Conservation (phyloP, 2,329 filamentous ascomycete species). For the Mycosphaerella sp. region DNA sequence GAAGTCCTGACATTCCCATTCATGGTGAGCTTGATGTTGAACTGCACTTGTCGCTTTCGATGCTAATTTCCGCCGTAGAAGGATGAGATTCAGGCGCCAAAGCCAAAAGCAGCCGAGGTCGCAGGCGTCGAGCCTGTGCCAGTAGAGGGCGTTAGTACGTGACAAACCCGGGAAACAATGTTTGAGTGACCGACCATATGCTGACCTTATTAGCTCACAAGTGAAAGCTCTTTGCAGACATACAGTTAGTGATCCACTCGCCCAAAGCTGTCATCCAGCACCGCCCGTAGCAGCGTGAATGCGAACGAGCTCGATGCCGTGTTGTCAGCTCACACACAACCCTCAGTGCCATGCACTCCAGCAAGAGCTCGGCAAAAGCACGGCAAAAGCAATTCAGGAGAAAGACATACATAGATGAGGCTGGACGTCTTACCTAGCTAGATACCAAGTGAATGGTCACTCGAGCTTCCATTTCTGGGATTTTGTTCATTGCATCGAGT, state of each 20-base stretch:
- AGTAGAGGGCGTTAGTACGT: conserved; percentile 45
- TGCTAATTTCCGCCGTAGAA: conserved; percentile 43
- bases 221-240: not conserved
- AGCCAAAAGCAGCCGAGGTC: conserved; percentile 56
- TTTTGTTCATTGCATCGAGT: not conserved
- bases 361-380: no score
- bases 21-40: conserved; percentile 50
- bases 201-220: conserved; percentile 3
- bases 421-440: no score
- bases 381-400: no score
- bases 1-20: conserved; percentile 96
- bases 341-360: no score
- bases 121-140: conserved; percentile 53
- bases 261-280: no score
- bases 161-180: not conserved
- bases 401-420: no score
- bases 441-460: no score
- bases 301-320: no score
- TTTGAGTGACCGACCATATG: not conserved
- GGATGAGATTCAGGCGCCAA: conserved; percentile 55
- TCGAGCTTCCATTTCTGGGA: no score
- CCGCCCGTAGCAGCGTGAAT: no score
- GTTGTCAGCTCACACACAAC: no score
- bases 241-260: no score
- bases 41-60: not conserved